These are phyloP conservation scores for Diospyros lotus DNA, from an alignment of 148 eudicot species.

Conservation along the genomic window DNA sequence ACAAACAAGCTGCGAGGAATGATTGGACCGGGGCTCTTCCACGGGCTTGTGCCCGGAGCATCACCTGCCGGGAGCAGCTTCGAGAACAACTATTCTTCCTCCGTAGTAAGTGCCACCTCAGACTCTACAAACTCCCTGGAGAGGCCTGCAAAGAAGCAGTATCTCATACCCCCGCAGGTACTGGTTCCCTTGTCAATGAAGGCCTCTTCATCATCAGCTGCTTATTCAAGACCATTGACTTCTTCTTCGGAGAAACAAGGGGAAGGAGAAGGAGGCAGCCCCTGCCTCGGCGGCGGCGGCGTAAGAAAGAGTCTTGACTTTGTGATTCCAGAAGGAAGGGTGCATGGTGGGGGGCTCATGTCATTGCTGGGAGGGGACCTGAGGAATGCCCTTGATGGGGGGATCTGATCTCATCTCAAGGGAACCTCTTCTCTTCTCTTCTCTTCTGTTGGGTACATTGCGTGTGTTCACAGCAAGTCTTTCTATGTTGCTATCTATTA, in stretches of 20 bases:
- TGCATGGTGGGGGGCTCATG: constrained; percentile 89
- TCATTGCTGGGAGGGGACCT: constrained; percentile 70
- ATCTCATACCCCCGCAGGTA: constrained; percentile 79
- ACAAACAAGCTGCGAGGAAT: constrained; percentile 32
- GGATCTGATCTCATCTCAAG: constrained; percentile 23
- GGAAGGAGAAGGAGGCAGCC: constrained; percentile 13
- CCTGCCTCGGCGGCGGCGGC: not conserved
- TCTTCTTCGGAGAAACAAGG: constrained; percentile 23
- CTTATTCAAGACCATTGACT: constrained; percentile 28
- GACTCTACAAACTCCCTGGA: constrained; percentile 48
- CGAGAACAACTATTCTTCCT: constrained; percentile 41
- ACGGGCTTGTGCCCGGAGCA: constrained; percentile 57
- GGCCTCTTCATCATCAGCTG: constrained; percentile 29
- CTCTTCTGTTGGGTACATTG: too few relatives aligned
- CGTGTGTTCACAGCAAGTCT: not conserved
- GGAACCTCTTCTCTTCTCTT: too few relatives aligned
- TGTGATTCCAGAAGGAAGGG: constrained; percentile 72
- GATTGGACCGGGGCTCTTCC: constrained; percentile 81
- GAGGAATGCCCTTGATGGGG: constrained; percentile 51
- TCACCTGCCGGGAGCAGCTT: constrained; percentile 33
- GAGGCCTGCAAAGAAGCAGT: constrained; percentile 41
- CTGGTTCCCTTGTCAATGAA: constrained; percentile 93
- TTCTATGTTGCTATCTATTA: constrained; percentile 17
- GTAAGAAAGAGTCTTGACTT: constrained; percentile 22
- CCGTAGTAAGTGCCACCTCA: constrained; percentile 51